Percentiles rank a stretch among this genome's conserved stretches.
phyloP scores from a whole-genome alignment of 495 filamentous ascomycete species.

The Cercophora scortea region DNA sequence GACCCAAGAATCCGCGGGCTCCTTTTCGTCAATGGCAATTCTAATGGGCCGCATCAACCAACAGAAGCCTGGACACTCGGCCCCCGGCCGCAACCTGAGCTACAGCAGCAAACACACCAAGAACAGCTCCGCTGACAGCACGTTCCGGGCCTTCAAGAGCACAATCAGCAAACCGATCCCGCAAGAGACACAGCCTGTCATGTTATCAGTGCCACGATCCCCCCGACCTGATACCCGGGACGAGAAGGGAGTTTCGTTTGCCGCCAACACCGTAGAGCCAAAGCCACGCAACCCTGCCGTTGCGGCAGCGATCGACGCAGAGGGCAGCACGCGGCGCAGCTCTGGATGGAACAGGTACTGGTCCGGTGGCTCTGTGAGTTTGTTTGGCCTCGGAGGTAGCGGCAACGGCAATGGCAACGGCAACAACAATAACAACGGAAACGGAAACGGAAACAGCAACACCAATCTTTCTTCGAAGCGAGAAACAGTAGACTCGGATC shows the following conservation, averaged over 20 bases:
- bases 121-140: constrained; percentile 35
- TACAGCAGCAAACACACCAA: constrained; percentile 39
- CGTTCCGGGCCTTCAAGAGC: constrained; percentile 46
- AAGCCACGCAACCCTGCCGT: constrained; percentile 24
- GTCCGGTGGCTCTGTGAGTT: constrained; percentile 48
- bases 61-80: constrained; percentile 29
- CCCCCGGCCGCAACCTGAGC: constrained; percentile 36
- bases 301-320: constrained; percentile 9
- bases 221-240: constrained; percentile 17
- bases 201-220: constrained; percentile 7
- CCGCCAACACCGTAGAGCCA: constrained; percentile 25
- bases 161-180: constrained; percentile 47
- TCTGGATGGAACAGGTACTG: constrained; percentile 57
- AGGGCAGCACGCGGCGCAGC: constrained; percentile 37
- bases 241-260: constrained; percentile 36
- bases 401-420: constrained; percentile 9
- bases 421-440: constrained; percentile 8
- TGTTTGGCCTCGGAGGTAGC: constrained; percentile 39
- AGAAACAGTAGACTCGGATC: constrained; percentile 35
- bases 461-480: constrained; percentile 24
- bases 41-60: constrained; percentile 40
- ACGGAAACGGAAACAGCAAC: neutral
- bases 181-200: constrained; percentile 16
- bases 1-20: constrained; percentile 36
- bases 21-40: constrained; percentile 50